Evolutionary conservation across 257 asterid genomes (phyloP), one percentile per base, ranked within the genome.

Genomic region (Eucommia ulmoides): DNA sequence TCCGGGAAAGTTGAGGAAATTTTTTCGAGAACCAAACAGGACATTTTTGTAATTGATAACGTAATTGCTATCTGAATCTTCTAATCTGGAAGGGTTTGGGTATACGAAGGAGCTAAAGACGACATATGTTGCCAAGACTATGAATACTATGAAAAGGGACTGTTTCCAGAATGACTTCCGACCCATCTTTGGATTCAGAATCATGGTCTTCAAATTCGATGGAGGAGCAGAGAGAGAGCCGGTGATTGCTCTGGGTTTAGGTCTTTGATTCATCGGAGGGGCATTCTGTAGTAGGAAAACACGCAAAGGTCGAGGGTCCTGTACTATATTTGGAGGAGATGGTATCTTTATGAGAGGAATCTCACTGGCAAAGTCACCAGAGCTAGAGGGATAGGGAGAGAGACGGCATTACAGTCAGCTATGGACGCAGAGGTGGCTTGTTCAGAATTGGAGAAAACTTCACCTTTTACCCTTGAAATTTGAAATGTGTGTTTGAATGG

Each of bases 111-210:
- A 21, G 44, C 38, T 52, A 19, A 53, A 35, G 60, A 53, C 44
- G 50, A 33, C 68, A 67, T 66, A 88, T 41, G 84, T 49, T 53
- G 70, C 74, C 26, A 82, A 65, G 33, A 84, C 59, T 53, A 74
- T 35, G 41, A 57, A 57, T 38, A 77, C 75, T 24, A 84, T 53
- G 69, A 72, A 59, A 16, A 82, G 63, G 58, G 87, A 70, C 46
- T 84, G 93, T 49, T 75, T 70, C 0, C 83, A 57, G 54, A 63
- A 55, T 35, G 80, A 67, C 74, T 76, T 88, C 25, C 89, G 79
- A 46, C 75, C 77, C 92, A 82, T 70, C 49, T 66, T 77, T 46
- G 61, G 24, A 10, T 38, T 38, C n/a, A 8, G 45, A 1, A 14
- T 7, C n/a, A 38, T 7, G 45, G 45, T 8, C n/a, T 38, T 38